A percentile compares a stretch with the other conserved stretches of the same genome.
These are phyloP conservation scores for bread wheat (Triticum aestivum) DNA, from an alignment of 176 grass and related monocot genomes.

Conservation along the genomic window IWGSC_CS_RefSeq_v2.1 NC_057805.1:373810637-373811136, in stretches of 20 bases:
- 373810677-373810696: background rate
- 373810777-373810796: background rate
- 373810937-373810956: background rate
- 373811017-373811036: background rate
- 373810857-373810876: background rate
- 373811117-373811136: background rate
- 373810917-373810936: background rate
- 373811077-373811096: background rate
- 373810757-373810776: background rate
- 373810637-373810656: background rate
- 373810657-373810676: background rate
- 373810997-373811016: background rate
- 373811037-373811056: background rate
- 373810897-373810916: background rate
- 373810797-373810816: background rate
- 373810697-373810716: background rate
- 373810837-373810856: background rate
- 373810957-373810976: background rate
- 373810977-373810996: too few species aligned
- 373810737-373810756: background rate
- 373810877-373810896: background rate
- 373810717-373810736: background rate
- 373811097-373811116: background rate
- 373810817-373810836: background rate
- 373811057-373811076: background rate